Base-by-base conservation (phyloP, 2,329 filamentous ascomycete genomes). In the Colletotrichum salicis region DNA sequence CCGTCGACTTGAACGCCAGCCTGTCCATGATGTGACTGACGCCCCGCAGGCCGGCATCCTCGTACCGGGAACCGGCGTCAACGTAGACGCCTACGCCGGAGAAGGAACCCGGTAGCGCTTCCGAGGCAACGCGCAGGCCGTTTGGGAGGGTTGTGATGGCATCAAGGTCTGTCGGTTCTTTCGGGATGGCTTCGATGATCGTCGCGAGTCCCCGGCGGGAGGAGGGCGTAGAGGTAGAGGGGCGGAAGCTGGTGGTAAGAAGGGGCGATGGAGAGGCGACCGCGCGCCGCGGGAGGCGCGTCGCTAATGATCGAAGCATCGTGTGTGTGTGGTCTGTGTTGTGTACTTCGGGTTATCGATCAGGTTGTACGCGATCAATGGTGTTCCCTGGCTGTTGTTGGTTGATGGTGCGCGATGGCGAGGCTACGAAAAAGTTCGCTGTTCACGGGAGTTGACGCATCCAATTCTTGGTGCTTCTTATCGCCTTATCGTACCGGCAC, bases 1-100 rank as follows among this genome's bases (percentile, higher is more conserved):
- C 88, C 0, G 96, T 98, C 5, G 91, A 92, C 80, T 98, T 98
- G 88, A 98, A 99, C 37, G 96, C 96, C 51, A 99, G 84, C 5
- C 96, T 90, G 82, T 99, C 96, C 88, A 98, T 93, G 76, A 99
- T 97, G 82, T 99, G 96, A 80, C 95, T 97, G 33, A 97, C 94
- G 56, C 96, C 96, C 71, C 94, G 92, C 66, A 99, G 86, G 59
- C 91, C 91, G 54, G 91, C 89, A 80, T 93, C 96, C 83, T 99
- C 96, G 85, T 96, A 98, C 76, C 96, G 91, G 66, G 96, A 98
- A 19, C 96, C 96, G 35, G 94, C 95, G 81, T 98, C 95, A 79
- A 99, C 90, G 84, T 98, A 99, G 74, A 98, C 94, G 56, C 96
- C 96, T 19, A 99, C 93, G 62, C 95, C 96, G 4, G 95, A 94